Conservation (phyloP, 2,329 filamentous ascomycete species). For the Botrytis medusae region DNA sequence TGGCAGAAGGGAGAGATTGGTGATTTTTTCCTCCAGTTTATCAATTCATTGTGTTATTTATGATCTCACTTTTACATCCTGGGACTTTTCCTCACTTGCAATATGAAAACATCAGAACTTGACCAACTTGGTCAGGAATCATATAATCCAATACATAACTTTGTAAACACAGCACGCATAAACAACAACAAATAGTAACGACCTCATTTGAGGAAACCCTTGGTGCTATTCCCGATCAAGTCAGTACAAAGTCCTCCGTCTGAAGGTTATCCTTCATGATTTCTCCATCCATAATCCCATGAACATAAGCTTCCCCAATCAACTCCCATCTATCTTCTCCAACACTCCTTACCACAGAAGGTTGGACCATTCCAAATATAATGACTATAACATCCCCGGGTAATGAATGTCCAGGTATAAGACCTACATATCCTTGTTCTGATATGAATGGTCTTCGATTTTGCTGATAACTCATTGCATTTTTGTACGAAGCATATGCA, state of each 20-base stretch:
- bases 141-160: neutral
- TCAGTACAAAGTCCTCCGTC: constrained; percentile 5
- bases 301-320: constrained; percentile 17
- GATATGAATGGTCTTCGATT: constrained; percentile 22
- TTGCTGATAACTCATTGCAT: constrained; percentile 16
- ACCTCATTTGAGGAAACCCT: neutral
- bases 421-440: constrained; percentile 23
- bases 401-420: constrained; percentile 5
- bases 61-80: neutral
- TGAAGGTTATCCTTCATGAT: neutral
- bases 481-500: constrained; percentile 14
- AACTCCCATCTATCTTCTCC: neutral
- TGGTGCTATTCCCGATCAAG: neutral
- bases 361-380: constrained; percentile 20
- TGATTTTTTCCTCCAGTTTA: neutral
- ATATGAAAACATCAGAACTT: neutral
- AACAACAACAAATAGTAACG: neutral
- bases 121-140: neutral
- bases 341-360: constrained; percentile 21
- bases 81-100: neutral
- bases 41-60: neutral
- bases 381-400: constrained; percentile 21
- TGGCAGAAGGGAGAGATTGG: neutral
- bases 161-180: neutral
- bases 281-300: constrained; percentile 21